Evolutionary conservation across 169 alveolate genomes (phyloP).

Genomic region (Plasmodium relictum): DNA sequence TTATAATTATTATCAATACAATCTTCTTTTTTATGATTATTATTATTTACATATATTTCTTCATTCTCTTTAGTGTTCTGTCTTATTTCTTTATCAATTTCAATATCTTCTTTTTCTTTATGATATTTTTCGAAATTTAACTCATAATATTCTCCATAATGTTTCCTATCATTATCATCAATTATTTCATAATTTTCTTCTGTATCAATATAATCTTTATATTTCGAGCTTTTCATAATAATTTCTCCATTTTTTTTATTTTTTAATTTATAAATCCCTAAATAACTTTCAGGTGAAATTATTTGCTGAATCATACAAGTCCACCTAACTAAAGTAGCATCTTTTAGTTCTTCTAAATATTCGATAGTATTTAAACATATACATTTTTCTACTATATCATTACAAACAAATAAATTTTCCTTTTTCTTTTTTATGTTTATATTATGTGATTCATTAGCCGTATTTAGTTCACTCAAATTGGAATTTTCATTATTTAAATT

Average conservation of each 20-base stretch:
- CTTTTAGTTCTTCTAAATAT: slow-evolving; percentile 28
- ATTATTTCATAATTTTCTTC: slow-evolving; percentile 68
- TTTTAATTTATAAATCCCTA: slow-evolving; percentile 66
- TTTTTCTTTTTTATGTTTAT: neutral
- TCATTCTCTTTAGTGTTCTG: neutral
- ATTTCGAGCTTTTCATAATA: slow-evolving; percentile 64
- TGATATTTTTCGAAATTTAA: slow-evolving; percentile 18
- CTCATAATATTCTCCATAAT: slow-evolving; percentile 62
- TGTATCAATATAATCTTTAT: slow-evolving; percentile 69
- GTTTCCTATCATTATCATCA: slow-evolving; percentile 43
- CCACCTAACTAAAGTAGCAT: slow-evolving; percentile 73
- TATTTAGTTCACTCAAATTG: neutral
- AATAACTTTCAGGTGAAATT: slow-evolving; percentile 67
- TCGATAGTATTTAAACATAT: slow-evolving; percentile 37
- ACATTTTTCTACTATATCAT: slow-evolving; percentile 48
- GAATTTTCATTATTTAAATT: neutral
- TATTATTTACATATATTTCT: neutral
- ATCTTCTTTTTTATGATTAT: slow-evolving; percentile 22
- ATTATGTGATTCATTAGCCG: neutral
- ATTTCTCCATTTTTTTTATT: slow-evolving; percentile 53
- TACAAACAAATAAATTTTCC: slow-evolving; percentile 11
- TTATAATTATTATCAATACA: neutral
- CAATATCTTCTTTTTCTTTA: neutral
- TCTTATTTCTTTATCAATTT: neutral
- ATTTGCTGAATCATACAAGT: slow-evolving; percentile 78